Evolutionary conservation across 768 basidiomycete species (phyloP).

Genomic region (Kwoniella dendrophila): DNA sequence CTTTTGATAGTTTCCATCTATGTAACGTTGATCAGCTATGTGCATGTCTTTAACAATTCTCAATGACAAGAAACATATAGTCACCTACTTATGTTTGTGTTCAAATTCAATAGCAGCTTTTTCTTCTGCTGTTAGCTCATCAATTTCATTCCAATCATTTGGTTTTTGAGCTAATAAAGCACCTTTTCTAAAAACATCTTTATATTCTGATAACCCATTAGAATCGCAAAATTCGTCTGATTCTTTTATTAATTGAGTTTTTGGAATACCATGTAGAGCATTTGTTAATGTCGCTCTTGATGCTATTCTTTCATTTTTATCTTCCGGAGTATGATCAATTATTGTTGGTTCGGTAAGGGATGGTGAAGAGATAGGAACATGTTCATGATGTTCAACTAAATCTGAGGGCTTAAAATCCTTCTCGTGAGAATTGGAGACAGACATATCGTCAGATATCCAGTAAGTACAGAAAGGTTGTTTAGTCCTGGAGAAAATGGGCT

Average conservation of each 20-base stretch:
- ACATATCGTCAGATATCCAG: too few species aligned
- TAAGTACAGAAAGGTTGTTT: background rate
- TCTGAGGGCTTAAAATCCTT: constrained; percentile 1
- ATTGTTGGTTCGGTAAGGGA: background rate
- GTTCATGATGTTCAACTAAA: background rate
- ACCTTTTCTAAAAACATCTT: constrained; percentile 23
- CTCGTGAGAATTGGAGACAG: background rate
- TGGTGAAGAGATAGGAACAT: background rate
- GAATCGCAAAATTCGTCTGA: constrained; percentile 24
- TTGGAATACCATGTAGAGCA: constrained; percentile 21
- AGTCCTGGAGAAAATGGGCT: background rate
- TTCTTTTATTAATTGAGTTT: constrained; percentile 19
- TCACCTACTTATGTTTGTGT: constrained; percentile 40
- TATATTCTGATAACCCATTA: constrained; percentile 25
- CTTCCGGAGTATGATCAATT: constrained; percentile 6
- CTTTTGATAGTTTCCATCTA: constrained; percentile 12
- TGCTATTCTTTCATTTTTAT: constrained; percentile 6
- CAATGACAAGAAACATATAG: constrained; percentile 21
- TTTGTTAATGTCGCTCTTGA: constrained; percentile 18
- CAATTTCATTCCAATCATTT: constrained; percentile 28
- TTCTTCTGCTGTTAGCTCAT: constrained; percentile 27
- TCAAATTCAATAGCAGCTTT: constrained; percentile 16
- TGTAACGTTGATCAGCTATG: background rate
- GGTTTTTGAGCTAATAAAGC: constrained; percentile 39
- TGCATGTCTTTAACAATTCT: background rate